Conservation (phyloP, 768 basidiomycete species). For the Punctularia strigosozonata region DNA sequence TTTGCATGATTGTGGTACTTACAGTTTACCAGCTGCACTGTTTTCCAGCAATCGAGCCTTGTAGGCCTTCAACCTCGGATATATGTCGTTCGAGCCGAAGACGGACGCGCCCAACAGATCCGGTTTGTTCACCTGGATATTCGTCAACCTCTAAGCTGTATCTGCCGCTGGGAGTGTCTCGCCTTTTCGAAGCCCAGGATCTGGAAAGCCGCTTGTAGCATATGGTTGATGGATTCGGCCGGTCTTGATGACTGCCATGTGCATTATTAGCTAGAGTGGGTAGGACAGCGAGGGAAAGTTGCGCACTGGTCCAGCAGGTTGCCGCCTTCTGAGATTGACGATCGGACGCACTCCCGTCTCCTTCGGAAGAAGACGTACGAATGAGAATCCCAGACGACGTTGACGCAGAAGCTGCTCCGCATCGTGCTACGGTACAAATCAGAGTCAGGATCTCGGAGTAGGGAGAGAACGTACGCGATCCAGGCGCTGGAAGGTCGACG, state of each 20-base stretch:
- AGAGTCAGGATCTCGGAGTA: not conserved
- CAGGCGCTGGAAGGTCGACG: conserved; percentile 60
- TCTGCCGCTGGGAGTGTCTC: no score
- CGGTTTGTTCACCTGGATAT: conserved; percentile 47
- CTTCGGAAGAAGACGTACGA: conserved; percentile 84
- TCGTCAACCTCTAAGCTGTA: no score
- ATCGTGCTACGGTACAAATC: conserved; percentile 34
- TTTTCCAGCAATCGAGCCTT: conserved; percentile 37
- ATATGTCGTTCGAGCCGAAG: conserved; percentile 75
- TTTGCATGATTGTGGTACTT: conserved; percentile 8
- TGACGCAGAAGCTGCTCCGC: conserved; percentile 57
- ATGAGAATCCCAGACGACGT: conserved; percentile 71
- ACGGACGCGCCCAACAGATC: conserved; percentile 71
- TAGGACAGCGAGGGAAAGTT: no score
- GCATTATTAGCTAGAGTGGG: not conserved
- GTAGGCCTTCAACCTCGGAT: conserved; percentile 58
- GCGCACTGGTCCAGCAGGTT: no score
- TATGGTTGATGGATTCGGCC: conserved; percentile 73
- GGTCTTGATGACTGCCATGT: conserved; percentile 7
- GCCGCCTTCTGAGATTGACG: conserved; percentile 60
- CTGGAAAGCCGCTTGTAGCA: conserved; percentile 74
- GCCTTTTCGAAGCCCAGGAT: conserved; percentile 88
- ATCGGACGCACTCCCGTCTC: conserved; percentile 92
- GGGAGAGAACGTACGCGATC: conserved; percentile 37
- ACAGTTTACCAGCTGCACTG: conserved; percentile 38